Base-by-base conservation (phyloP, 306 rosid species). In the Medicago truncatula region DNA sequence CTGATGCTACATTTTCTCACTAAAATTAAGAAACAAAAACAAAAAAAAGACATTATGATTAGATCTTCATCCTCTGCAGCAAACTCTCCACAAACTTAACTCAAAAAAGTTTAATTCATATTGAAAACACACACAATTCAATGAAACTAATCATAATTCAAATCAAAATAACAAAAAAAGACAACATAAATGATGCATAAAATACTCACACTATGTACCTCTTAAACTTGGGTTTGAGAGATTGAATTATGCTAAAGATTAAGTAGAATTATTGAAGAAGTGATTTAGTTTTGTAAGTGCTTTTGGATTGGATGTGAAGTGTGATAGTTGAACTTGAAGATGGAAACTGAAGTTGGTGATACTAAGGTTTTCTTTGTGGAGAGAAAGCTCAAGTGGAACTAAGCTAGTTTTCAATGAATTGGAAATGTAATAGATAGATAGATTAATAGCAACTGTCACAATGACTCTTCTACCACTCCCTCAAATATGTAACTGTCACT, bases 401-500 rank as follows among this genome's bases (percentile, higher is more conserved):
- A 59, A 59, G 39, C 39, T 59, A 71, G 81, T 75, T 75, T 80
- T 74, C 82, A 46, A 76, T 67, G 85, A 78, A 83, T 76, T 62
- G 64, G 64, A 23, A 58, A 4, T 58, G 64, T n/a, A 58, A 78
- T 83, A 76, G 36, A 86, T 74, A 74, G 89, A 78, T 71, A 23
- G 87, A 80, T 74, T 28, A 85, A 76, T 67, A 77, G 73, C 34
- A 76, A 79, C 76, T 73, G 25, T 17, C 7, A 57, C 82, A 88
- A 85, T 88, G 90, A 91, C 97, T 36, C 75, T 87, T 91, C 83
- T 87, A 85, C 93, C 95, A 85, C 87, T 80, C 73, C 31, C 65
- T 70, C 9, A 43, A 62, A 62, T 66, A 64, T 38, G 70, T 75
- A 75, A 72, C 74, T 73, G 28, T 78, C 71, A 41, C 50, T 5